phyloP scores from a whole-genome alignment of 495 filamentous ascomycete species.

The Lophiotrema nucula region DNA sequence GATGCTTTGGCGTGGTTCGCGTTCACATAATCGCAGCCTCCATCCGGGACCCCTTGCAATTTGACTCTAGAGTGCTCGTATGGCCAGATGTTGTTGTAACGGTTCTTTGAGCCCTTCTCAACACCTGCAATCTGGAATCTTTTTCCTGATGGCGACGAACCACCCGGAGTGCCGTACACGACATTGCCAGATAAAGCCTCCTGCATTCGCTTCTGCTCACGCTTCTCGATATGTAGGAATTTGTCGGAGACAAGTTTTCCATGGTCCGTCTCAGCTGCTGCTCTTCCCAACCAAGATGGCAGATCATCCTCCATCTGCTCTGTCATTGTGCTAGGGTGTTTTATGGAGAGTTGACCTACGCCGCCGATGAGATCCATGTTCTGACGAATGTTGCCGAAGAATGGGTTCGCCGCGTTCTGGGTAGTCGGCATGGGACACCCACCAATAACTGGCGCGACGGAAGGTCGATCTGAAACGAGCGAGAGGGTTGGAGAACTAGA shows the following conservation, averaged over 20 bases:
- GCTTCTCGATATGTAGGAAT: constrained; percentile 80
- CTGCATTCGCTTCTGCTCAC: constrained; percentile 86
- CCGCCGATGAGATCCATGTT: constrained; percentile 95
- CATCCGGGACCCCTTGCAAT: constrained; percentile 65
- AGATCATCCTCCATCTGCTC: constrained; percentile 48
- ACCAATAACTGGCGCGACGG: constrained; percentile 73
- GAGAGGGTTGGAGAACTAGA: constrained; percentile 36
- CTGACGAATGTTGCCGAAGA: constrained; percentile 94
- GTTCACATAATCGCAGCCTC: constrained; percentile 92
- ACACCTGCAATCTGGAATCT: constrained; percentile 74
- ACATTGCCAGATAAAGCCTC: constrained; percentile 72
- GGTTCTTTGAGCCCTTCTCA: constrained; percentile 90
- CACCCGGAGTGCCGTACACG: constrained; percentile 48
- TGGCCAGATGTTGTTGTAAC: constrained; percentile 96
- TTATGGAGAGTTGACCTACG: constrained; percentile 83
- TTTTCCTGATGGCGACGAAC: constrained; percentile 12
- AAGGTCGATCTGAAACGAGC: constrained; percentile 48
- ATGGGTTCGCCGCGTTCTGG: constrained; percentile 72
- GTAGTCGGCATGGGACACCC: constrained; percentile 79
- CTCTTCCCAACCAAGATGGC: constrained; percentile 74
- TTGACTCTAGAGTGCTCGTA: constrained; percentile 92
- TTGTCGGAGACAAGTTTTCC: constrained; percentile 79
- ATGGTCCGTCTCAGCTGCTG: constrained; percentile 62
- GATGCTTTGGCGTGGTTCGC: constrained; percentile 79
- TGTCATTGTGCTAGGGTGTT: constrained; percentile 61